Percentiles rank a stretch among this genome's conserved stretches.
phyloP scores from a whole-genome alignment of 257 asterid genomes.

The Nicotiana noctiflora region DNA sequence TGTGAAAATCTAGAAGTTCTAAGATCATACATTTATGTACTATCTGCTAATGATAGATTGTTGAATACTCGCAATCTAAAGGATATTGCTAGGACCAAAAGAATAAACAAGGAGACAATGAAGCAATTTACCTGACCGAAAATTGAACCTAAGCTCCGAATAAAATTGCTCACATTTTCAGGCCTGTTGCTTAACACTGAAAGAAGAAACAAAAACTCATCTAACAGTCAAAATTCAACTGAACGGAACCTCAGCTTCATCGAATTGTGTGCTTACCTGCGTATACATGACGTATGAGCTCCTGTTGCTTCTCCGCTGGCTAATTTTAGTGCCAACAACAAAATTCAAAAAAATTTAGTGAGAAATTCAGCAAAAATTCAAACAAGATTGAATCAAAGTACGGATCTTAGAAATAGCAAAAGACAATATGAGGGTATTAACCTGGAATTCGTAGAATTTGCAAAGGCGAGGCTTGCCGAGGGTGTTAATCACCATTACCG shows the following conservation, averaged over 20 bases:
- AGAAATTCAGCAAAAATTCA: not conserved
- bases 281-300: constrained; percentile 26
- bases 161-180: constrained; percentile 27
- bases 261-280: constrained; percentile 13
- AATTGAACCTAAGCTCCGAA: constrained; percentile 14
- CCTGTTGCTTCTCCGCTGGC: constrained; percentile 28
- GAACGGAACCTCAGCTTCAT: not conserved
- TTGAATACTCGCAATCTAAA: not conserved
- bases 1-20: not conserved
- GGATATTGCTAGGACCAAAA: not conserved
- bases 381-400: not conserved
- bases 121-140: constrained; percentile 25
- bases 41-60: not conserved
- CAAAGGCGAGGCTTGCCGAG: constrained; percentile 29
- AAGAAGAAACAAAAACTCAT: not conserved
- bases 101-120: not conserved
- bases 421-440: not conserved
- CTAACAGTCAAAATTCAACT: not conserved
- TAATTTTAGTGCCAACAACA: not conserved
- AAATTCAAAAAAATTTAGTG: not conserved
- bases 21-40: not conserved
- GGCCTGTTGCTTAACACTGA: constrained; percentile 28
- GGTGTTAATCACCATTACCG: constrained; percentile 30
- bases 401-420: not conserved
- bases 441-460: constrained; percentile 30